These are phyloP conservation scores for Myochromella boudieri DNA, from an alignment of 768 basidiomycete genomes.

Conservation along the genomic window DNA sequence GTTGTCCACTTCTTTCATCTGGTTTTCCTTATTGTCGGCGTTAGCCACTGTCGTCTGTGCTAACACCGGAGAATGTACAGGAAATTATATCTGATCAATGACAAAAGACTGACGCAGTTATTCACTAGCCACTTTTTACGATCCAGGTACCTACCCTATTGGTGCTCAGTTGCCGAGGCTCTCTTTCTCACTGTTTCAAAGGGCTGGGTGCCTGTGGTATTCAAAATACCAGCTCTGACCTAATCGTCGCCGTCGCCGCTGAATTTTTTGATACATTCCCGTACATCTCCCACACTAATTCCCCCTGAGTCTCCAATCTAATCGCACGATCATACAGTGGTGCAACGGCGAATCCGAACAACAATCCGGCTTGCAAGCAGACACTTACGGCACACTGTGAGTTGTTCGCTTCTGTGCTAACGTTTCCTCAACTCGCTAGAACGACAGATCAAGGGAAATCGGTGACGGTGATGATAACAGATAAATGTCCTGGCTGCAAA, in stretches of 20 bases:
- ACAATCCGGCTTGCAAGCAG: conserved; percentile 17
- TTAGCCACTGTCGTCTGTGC: not conserved
- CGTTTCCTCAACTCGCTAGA: not conserved
- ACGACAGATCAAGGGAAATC: conserved; percentile 12
- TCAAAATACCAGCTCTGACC: conserved; percentile 2
- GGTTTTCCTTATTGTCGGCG: not conserved
- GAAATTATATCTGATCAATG: not conserved
- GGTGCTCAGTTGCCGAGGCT: no score
- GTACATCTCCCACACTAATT: conserved; percentile 2
- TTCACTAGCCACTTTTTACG: conserved; percentile 3
- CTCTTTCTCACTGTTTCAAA: not conserved
- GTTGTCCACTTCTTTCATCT: not conserved
- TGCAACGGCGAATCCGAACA: no score
- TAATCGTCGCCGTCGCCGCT: conserved; percentile 14
- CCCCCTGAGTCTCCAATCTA: no score
- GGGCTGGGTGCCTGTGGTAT: conserved; percentile 18
- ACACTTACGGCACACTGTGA: conserved; percentile 8
- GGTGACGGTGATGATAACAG: conserved; percentile 11
- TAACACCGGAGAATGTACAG: not conserved
- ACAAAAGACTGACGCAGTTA: not conserved
- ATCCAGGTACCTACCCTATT: conserved; percentile 1
- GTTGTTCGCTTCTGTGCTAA: not conserved
- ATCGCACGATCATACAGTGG: no score
- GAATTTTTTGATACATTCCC: conserved; percentile 13
- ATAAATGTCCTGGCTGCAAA: conserved; percentile 13